A percentile compares a stretch with the other conserved stretches of the same genome.
These are phyloP conservation scores for Acrocalymma vagum DNA, from an alignment of 2,329 filamentous ascomycete species.

Conservation along the genomic window DNA sequence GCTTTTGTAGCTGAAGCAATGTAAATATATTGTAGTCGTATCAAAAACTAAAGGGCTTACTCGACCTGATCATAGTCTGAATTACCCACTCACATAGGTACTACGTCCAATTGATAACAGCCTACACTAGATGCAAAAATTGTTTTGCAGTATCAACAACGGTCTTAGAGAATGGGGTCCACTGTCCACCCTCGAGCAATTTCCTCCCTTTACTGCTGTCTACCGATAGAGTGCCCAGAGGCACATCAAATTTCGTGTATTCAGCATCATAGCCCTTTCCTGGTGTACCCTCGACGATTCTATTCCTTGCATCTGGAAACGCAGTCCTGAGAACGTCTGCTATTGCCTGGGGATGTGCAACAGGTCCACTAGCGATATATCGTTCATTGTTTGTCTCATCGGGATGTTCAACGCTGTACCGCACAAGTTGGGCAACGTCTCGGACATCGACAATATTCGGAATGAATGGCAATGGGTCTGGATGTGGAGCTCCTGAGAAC, in stretches of 20 bases:
- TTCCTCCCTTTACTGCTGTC: constrained; percentile 28
- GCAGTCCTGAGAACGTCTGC: constrained; percentile 53
- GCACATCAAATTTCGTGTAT: constrained; percentile 18
- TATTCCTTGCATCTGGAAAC: constrained; percentile 47
- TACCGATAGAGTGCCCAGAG: too few relatives aligned
- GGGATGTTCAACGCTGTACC: constrained; percentile 49
- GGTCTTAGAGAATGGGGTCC: constrained; percentile 27
- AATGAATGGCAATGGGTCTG: constrained; percentile 28
- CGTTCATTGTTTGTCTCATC: constrained; percentile 50
- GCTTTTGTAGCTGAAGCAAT: too few relatives aligned
- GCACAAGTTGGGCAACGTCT: constrained; percentile 53
- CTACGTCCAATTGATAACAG: too few relatives aligned
- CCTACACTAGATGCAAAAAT: too few relatives aligned
- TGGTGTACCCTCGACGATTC: constrained; percentile 49
- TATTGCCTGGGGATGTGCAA: constrained; percentile 46
- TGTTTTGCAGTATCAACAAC: constrained; percentile 47
- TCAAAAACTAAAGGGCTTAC: too few relatives aligned
- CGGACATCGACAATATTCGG: constrained; percentile 53
- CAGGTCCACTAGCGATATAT: constrained; percentile 47
- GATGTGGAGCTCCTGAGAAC: constrained; percentile 41
- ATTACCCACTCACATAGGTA: too few relatives aligned
- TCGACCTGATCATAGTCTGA: too few relatives aligned
- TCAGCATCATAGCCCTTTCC: constrained; percentile 50
- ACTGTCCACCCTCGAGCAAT: constrained; percentile 20
- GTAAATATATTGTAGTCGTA: too few relatives aligned